phyloP scores from a whole-genome alignment of 2,329 filamentous ascomycete genomes.

The Amylocarpus encephaloides region DNA sequence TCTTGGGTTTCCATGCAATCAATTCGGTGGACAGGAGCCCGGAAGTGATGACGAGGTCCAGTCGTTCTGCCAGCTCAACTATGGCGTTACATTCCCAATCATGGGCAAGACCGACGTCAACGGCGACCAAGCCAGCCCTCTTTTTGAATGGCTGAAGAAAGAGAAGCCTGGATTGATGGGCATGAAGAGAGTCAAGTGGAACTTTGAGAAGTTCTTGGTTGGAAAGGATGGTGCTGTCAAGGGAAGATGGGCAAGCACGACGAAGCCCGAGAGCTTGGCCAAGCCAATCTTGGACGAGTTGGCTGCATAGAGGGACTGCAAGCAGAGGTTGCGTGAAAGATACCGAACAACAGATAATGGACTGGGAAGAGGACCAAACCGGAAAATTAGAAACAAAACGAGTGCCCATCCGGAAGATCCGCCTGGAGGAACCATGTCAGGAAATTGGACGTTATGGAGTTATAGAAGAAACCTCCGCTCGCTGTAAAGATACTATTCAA shows the following conservation, averaged over 20 bases:
- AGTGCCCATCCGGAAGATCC: no score
- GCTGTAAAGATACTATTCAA: no score
- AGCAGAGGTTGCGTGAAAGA: no score
- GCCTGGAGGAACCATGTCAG: no score
- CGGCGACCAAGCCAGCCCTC: slow-evolving; percentile 69
- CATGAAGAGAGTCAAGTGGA: slow-evolving; percentile 94
- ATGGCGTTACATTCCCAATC: slow-evolving; percentile 36
- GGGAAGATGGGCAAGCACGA: slow-evolving; percentile 78
- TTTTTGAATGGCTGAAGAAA: slow-evolving; percentile 71
- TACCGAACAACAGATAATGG: no score
- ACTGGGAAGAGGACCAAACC: no score
- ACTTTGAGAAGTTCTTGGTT: slow-evolving; percentile 98
- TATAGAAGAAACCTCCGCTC: no score
- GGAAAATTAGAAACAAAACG: no score
- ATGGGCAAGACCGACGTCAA: slow-evolving; percentile 92
- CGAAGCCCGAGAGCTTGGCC: slow-evolving; percentile 79
- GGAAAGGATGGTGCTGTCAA: slow-evolving; percentile 80
- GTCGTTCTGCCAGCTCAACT: slow-evolving; percentile 85
- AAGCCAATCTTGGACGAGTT: slow-evolving; percentile 64
- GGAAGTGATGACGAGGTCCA: slow-evolving; percentile 69
- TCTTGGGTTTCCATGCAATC: slow-evolving; percentile 97
- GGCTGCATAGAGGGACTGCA: background rate
- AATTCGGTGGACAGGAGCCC: slow-evolving; percentile 88
- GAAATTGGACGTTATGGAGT: no score
- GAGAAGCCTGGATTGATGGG: slow-evolving; percentile 79